Conservation (phyloP, 352 stramenopile genomes). For the Phytophthora sojae region DNA sequence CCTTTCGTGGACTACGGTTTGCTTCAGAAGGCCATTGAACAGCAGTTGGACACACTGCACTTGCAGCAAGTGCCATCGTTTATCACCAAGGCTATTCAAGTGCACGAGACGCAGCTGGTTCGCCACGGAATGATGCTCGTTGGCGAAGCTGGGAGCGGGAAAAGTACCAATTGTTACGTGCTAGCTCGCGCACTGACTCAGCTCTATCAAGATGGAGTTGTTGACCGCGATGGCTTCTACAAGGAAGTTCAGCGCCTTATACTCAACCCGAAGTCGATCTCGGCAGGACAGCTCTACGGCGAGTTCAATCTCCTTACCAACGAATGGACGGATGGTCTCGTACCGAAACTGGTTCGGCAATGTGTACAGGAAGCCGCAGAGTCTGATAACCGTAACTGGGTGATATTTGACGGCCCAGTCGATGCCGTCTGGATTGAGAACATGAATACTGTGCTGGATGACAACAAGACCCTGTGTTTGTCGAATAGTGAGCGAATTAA, state of each 20-base stretch:
- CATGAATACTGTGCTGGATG: conserved; percentile 92
- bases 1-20: conserved; percentile 95
- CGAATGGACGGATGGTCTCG: conserved; percentile 94
- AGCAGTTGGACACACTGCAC: conserved; percentile 74
- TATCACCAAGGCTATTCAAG: conserved; percentile 89
- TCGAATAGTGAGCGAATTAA: conserved; percentile 92
- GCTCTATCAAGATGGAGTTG: conserved; percentile 79
- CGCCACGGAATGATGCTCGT: conserved; percentile 96
- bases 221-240: conserved; percentile 88
- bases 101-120: conserved; percentile 92
- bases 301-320: conserved; percentile 95
- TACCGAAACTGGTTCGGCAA: conserved; percentile 93
- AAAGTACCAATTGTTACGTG: conserved; percentile 88
- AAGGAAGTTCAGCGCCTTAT: conserved; percentile 89
- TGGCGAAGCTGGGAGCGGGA: conserved; percentile 90
- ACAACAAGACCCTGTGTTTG: conserved; percentile 90
- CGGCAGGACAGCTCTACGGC: conserved; percentile 94
- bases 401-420: conserved; percentile 91
- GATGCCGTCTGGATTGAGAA: conserved; percentile 95
- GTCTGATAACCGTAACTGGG: conserved; percentile 90
- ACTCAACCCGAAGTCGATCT: conserved; percentile 97
- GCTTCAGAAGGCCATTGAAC: conserved; percentile 90
- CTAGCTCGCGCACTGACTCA: conserved; percentile 77
- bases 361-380: conserved; percentile 83
- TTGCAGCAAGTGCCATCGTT: conserved; percentile 89